A percentile compares a stretch with the other conserved stretches of the same genome.
phyloP scores from a whole-genome alignment of 306 rosid species.

The Citrullus colocynthis region DNA sequence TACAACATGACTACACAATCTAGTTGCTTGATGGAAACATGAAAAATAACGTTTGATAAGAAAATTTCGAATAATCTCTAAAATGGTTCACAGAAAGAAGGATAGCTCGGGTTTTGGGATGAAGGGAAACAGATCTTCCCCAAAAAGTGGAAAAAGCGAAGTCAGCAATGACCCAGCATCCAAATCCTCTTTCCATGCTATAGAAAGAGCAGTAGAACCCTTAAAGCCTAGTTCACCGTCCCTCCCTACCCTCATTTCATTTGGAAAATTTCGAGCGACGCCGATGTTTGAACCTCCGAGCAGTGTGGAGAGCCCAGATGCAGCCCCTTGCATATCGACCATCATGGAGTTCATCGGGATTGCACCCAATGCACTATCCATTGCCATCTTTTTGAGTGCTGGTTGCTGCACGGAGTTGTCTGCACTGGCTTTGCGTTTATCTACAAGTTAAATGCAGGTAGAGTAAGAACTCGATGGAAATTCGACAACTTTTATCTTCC shows the following conservation, averaged over 20 bases:
- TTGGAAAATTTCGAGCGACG: conserved; percentile 28
- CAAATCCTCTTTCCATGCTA: conserved; percentile 82
- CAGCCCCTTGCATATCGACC: conserved; percentile 51
- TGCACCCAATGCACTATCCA: conserved; percentile 41
- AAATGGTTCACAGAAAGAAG: conserved; percentile 29
- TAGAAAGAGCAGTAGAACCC: conserved; percentile 45
- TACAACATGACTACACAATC: neutral
- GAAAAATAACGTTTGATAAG: neutral
- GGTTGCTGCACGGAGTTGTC: conserved; percentile 64
- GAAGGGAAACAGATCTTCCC: conserved; percentile 50
- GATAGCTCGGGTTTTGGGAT: conserved; percentile 49
- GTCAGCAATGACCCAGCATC: conserved; percentile 56
- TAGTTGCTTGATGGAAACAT: neutral
- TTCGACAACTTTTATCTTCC: neutral
- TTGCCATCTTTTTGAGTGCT: conserved; percentile 51
- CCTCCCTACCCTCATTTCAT: conserved; percentile 26
- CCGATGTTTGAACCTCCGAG: conserved; percentile 27
- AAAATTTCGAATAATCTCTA: neutral
- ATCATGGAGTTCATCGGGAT: conserved; percentile 68
- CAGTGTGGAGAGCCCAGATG: conserved; percentile 37
- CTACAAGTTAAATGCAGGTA: conserved; percentile 8
- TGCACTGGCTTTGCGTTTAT: conserved; percentile 64
- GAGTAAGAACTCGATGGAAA: neutral
- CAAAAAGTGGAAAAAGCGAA: conserved; percentile 49
- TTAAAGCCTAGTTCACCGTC: conserved; percentile 35